Evolutionary conservation across 164 flowering plant species (phyloP), one percentile per base, ranked within the genome.

Genomic region (Akebia trifoliata): DNA sequence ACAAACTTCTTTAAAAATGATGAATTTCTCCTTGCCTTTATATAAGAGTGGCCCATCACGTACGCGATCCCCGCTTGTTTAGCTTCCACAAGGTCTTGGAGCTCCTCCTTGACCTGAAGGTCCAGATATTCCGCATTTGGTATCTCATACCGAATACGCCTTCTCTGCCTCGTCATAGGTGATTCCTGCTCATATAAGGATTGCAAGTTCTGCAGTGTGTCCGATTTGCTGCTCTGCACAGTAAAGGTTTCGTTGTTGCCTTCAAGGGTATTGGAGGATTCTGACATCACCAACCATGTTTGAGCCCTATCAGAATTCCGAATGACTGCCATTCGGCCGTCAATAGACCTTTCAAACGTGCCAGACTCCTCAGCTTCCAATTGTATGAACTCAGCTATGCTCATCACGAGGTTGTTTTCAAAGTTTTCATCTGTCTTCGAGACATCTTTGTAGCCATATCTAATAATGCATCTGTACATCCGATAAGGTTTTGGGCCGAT

Each of bases 381-480:
- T 61, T 81, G 84, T 52, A 85, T 77, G 69, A 85, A 85, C 62
- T 85, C 89, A 5, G 82, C 84, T 58, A 83, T 72, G 71, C 87
- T 81, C 81, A 73, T 71, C 7, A 81, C 70, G 17, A 83, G 72
- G 54, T 73, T 77, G 61, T 74, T 68, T 44, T 86, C 89, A 61
- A 79, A 78, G 61, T 72, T 70, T 8, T 74, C 81, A 0, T 71
- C 80, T 42, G 70, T 65, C 21, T 68, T 67, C 17, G 37, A 62
- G 10, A 73, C 72, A 51, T 86, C 93, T 59, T 80, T 83, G 82
- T 86, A 86, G 4, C 93, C 93, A 68, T 78, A 73, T 31, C 93
- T 70, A 14, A 83, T 68, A 10, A 81, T 83, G 76, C 90, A 86
- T 21, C 87, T 80, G 67, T 81, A 84, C 70, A 84, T 63, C 37